Base-by-base conservation (phyloP, 2,329 filamentous ascomycete species). In the Penicillium janthinellum region DNA sequence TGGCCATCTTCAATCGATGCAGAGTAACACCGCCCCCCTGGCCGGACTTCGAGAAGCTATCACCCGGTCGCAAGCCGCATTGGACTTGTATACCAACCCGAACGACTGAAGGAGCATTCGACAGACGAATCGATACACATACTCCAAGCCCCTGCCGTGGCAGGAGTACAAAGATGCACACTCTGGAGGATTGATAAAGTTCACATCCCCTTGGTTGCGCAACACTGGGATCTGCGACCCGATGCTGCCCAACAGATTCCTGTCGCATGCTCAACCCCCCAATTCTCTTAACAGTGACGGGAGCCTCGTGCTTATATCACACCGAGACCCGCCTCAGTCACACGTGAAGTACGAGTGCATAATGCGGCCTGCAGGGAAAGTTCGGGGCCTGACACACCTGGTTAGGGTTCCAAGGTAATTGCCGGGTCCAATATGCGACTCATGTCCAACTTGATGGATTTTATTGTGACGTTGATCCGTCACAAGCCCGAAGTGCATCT, bases 1-100 rank as follows among this genome's bases (percentile, higher is more conserved):
- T 54, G 75, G 69, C 38, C 78, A 81, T 70, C 71, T 81, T 17
- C 71, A 73, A 62, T 80, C 78, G 4, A 79, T 81, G 74, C 74
- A 76, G 57, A 75, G 66, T 54, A 81, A 81, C 56, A 71, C 70
- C 2, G 69, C 70, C 15, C 75, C 77, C 15, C 68, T 78, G 35
- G 60, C 62, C 39, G 76, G 75, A 4, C 63, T 79, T 37, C 69
- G 67, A 10, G 75, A 78, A 53, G 76, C 75, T 6, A 73, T 79
- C 56, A 67, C 66, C 39, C 72, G 75, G 41, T 73, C 77, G 15
- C 71, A 77, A 53, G 65, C 68, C n/a, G 75, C 74, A 2, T 60
- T 78, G 45, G 70, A 71, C 60, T 52, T 77, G 17, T 65, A 71
- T 47, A 66, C 64, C 3, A 62, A 67, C 50, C 61, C 72, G 1